Conservation (phyloP, 2,329 filamentous ascomycete genomes). For the Trichocomaceae sp. region DNA sequence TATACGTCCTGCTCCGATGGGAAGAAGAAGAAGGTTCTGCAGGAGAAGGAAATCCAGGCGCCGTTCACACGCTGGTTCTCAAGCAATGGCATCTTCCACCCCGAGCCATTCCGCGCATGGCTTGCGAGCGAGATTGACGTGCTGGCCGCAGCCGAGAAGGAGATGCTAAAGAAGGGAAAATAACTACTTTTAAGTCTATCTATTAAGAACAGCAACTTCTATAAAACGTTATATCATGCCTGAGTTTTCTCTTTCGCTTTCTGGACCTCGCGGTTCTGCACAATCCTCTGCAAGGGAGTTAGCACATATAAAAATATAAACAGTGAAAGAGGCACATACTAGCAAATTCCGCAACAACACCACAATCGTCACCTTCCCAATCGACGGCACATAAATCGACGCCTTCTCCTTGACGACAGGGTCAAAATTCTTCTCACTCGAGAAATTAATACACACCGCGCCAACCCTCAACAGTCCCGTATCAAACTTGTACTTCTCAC, state of each 20-base stretch:
- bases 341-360: slow-evolving; percentile 83
- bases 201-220: no score
- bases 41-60: slow-evolving; percentile 46
- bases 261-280: slow-evolving; percentile 7
- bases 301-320: neutral
- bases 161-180: slow-evolving; percentile 30
- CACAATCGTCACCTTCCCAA: slow-evolving; percentile 95
- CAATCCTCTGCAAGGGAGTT: neutral
- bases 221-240: no score
- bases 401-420: slow-evolving; percentile 89
- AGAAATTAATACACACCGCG: slow-evolving; percentile 98
- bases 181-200: no score
- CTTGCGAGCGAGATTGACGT: slow-evolving; percentile 52
- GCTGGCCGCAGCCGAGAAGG: slow-evolving; percentile 44
- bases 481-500: slow-evolving; percentile 83
- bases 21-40: slow-evolving; percentile 33
- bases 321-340: slow-evolving; percentile 48
- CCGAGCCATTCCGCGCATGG: slow-evolving; percentile 57
- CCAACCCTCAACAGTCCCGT: slow-evolving; percentile 76
- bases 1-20: slow-evolving; percentile 34
- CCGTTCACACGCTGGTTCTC: slow-evolving; percentile 58
- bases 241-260: no score
- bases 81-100: slow-evolving; percentile 52
- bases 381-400: slow-evolving; percentile 92
- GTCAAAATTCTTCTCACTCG: slow-evolving; percentile 89